Base-by-base conservation (phyloP, 2,329 filamentous ascomycete species). In the Talaromyces funiculosus region DNA sequence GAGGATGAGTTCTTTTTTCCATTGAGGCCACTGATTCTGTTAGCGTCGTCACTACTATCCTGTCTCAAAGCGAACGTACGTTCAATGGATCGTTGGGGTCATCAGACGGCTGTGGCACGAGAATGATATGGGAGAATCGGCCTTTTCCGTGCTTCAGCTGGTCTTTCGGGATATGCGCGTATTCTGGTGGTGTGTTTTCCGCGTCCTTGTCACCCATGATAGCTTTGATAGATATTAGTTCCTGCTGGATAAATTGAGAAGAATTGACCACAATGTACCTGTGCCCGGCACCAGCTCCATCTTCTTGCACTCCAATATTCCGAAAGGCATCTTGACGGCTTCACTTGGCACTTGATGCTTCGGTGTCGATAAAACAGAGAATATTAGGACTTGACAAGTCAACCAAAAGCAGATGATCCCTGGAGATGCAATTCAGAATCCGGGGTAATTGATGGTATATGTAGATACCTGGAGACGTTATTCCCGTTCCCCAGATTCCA, bases 211-310 rank as follows among this genome's bases (percentile, higher is more conserved):
- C 45, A 20, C 45, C 45, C 45, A 51, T 31, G 26, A 51, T 51
- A 51, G 45, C 45, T 51, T 18, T 51, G 45, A 33, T n/a, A 8
- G 8, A 14, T 14, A n/a, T 51, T 56, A 43, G n/a, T 57, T 42
- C 4, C 22, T 20, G 29, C 29, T 49, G 6, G 5, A 18, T 40
- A 45, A n/a, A n/a, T n/a, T 31, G 3, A 43, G 43, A 40, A 24
- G 5, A 29, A 47, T 20, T 14, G 26, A 56, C 14, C 7, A 40
- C 24, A 42, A 60, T 53, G 22, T 57, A 53, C 59, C 59, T 38
- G 59, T 61, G 29, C 59, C 59, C 26, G 59, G 59, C 53, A 61
- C 59, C 24, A 57, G 38, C 59, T 61, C 59, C 53, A 61, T 57
- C 26, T 57, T 57, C 53, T 61, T 57, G 42, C 42, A 47, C 31